Evolutionary conservation across 1,284 basidiomycete species (phyloP).

Genomic region (Sparassis latifolia): DNA sequence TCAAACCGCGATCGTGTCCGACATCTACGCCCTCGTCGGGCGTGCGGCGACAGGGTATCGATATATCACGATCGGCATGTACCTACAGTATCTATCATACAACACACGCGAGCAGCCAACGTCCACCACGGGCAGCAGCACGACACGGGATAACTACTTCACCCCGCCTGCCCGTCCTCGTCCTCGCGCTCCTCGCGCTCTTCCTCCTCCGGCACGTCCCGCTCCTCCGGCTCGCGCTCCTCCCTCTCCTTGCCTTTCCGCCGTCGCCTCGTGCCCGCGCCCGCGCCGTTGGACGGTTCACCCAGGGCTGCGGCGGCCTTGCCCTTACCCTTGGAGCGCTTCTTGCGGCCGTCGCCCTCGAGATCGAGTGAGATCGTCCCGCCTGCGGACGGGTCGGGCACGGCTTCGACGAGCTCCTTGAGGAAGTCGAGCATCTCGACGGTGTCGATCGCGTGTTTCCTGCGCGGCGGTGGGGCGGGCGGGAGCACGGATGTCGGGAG

Average conservation of each 20-base stretch:
- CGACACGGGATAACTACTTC: too few species aligned
- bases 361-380: conserved; percentile 68
- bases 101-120: too few species aligned
- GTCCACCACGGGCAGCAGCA: too few species aligned
- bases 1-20: too few species aligned
- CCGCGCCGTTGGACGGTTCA: conserved; percentile 18
- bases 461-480: conserved; percentile 27
- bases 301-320: conserved; percentile 23
- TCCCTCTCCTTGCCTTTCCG: conserved; percentile 20
- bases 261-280: conserved; percentile 17
- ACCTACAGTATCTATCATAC: too few species aligned
- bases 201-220: conserved; percentile 17
- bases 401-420: conserved; percentile 86
- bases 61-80: too few species aligned
- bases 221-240: conserved; percentile 17
- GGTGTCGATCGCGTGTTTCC: conserved; percentile 90
- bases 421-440: conserved; percentile 93
- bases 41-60: too few species aligned
- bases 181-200: conserved; percentile 8
- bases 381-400: conserved; percentile 84
- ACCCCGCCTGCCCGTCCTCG: neutral
- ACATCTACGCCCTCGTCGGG: too few species aligned
- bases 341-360: conserved; percentile 49
- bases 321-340: conserved; percentile 48
- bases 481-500: conserved; percentile 3